These are phyloP conservation scores for Saccharomycopsis amapae DNA, from an alignment of 805 yeast species.

Conservation along the genomic window DNA sequence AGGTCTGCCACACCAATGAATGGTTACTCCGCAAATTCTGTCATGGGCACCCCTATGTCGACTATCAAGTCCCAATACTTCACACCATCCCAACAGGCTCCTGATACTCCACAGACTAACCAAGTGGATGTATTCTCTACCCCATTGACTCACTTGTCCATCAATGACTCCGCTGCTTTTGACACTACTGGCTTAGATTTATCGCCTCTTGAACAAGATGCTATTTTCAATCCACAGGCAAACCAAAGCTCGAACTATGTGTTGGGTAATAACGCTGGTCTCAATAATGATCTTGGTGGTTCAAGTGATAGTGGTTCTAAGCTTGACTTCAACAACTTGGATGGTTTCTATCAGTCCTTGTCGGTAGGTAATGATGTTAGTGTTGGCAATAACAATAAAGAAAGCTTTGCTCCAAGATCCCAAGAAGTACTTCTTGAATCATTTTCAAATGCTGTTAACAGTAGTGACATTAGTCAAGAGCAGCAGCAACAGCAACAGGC, in stretches of 20 bases:
- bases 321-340: conserved; percentile 11
- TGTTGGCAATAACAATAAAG: no score
- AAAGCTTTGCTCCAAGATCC: conserved; percentile 17
- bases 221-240: neutral
- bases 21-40: neutral
- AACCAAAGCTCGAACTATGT: conserved; percentile 3
- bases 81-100: conserved; percentile 11
- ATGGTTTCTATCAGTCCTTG: conserved; percentile 8
- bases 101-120: conserved; percentile 3
- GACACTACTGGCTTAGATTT: conserved; percentile 12
- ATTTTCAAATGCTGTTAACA: no score
- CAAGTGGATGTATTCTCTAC: conserved; percentile 2
- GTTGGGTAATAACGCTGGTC: neutral
- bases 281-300: no score
- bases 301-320: neutral
- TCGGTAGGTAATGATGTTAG: neutral
- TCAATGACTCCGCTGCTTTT: neutral
- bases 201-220: conserved; percentile 19
- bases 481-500: no score
- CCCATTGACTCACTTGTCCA: conserved; percentile 5
- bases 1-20: conserved; percentile 16
- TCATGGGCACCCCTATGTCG: conserved; percentile 4
- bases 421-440: conserved; percentile 9
- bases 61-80: conserved; percentile 8
- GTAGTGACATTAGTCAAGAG: neutral